Conservation (phyloP, 148 eudicot species). For the Bassia scoparia region DNA sequence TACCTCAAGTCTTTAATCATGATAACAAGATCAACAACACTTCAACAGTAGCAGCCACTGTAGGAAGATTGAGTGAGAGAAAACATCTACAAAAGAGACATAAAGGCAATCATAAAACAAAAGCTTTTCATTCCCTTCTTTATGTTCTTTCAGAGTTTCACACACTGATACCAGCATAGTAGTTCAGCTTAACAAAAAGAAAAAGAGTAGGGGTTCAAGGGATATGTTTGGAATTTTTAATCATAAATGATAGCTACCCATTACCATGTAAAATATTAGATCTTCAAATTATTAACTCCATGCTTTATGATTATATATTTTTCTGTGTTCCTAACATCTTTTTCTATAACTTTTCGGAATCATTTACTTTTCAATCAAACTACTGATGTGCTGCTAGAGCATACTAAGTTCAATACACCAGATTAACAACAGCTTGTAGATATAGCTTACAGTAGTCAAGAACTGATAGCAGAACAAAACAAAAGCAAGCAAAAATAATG, state of each 20-base stretch:
- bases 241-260: not conserved
- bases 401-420: not conserved
- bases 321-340: not conserved
- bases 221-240: not conserved
- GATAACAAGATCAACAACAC: conserved; percentile 26
- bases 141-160: conserved; percentile 20
- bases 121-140: conserved; percentile 40
- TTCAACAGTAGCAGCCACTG: conserved; percentile 16
- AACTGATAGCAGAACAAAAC: not conserved
- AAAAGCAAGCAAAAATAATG: not conserved
- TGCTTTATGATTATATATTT: not conserved
- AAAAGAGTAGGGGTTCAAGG: not conserved
- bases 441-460: not conserved
- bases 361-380: too few relatives aligned
- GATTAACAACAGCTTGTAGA: not conserved
- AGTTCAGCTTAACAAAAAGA: not conserved
- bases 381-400: not conserved
- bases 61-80: conserved; percentile 26
- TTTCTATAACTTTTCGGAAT: too few relatives aligned
- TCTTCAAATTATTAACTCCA: not conserved
- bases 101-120: conserved; percentile 44
- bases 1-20: conserved; percentile 16
- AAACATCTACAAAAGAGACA: conserved; percentile 46
- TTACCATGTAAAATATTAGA: not conserved
- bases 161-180: not conserved